Evolutionary conservation across 2,329 filamentous ascomycete species (phyloP).

Genomic region (Penicillium verrucosum): DNA sequence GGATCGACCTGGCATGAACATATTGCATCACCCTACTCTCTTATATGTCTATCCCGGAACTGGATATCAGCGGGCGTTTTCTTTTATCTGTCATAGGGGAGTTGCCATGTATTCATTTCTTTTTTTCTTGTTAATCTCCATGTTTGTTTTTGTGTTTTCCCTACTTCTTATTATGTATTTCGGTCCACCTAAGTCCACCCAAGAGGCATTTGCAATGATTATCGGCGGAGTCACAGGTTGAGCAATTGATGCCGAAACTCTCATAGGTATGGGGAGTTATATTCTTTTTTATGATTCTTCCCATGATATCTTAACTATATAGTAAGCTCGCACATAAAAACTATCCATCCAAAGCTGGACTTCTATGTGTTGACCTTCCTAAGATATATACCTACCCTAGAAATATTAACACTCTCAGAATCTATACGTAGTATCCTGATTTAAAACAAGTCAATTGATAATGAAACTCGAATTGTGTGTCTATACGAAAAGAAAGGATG

Average conservation of each 20-base stretch:
- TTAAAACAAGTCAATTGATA: neutral
- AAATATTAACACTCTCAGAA: neutral
- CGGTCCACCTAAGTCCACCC: conserved; percentile 14
- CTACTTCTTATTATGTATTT: neutral
- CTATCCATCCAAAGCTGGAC: neutral
- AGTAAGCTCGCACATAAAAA: neutral
- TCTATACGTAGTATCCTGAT: neutral
- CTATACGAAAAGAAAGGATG: neutral
- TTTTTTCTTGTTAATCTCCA: neutral
- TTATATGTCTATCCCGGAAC: conserved; percentile 23
- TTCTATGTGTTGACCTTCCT: neutral
- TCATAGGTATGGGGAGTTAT: conserved; percentile 5
- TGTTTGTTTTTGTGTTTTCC: neutral
- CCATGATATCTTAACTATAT: neutral
- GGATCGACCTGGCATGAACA: conserved; percentile 17
- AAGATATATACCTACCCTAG: too few species aligned
- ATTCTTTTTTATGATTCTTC: neutral
- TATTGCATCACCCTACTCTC: conserved; percentile 26
- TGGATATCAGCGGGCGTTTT: conserved; percentile 33
- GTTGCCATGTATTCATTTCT: conserved; percentile 16
- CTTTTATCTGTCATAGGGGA: conserved; percentile 14
- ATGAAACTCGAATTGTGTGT: neutral
- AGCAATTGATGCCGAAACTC: conserved; percentile 12
- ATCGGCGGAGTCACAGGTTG: conserved; percentile 17
- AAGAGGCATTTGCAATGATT: conserved; percentile 14